These are phyloP conservation scores for Solanum medicagineum DNA, from an alignment of 257 asterid genomes.

Conservation along the genomic window DNA sequence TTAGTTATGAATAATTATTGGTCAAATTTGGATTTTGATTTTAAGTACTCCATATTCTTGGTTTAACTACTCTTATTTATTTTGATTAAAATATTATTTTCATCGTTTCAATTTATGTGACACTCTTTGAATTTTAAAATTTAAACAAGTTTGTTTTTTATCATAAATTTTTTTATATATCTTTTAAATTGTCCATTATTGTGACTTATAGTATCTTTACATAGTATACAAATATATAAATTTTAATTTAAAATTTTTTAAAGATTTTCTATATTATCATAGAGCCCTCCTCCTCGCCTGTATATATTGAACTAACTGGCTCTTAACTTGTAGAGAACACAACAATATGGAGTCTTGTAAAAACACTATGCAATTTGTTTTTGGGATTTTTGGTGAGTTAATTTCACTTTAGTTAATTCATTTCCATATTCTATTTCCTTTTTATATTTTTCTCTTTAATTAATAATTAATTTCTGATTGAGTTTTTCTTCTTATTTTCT, in stretches of 20 bases:
- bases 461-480: neutral
- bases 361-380: conserved; percentile 27
- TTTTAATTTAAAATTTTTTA: no score
- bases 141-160: no score
- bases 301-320: neutral
- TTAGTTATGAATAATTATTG: neutral
- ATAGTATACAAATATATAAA: no score
- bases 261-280: no score
- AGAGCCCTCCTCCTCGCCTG: no score
- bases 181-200: no score
- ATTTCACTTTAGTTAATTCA: neutral
- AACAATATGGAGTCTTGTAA: neutral
- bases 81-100: neutral
- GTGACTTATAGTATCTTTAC: no score
- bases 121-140: no score
- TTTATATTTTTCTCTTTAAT: neutral
- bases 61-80: neutral
- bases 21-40: neutral
- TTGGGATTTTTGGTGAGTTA: conserved; percentile 51
- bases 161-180: no score
- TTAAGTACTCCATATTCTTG: neutral
- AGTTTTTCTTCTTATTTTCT: neutral
- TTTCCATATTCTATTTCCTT: neutral
- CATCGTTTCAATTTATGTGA: no score
- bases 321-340: neutral